Percentiles rank a stretch among this genome's conserved stretches.
Evolutionary conservation across 345 rosid genomes (phyloP).

Genomic region (Brassica nigra): DNA sequence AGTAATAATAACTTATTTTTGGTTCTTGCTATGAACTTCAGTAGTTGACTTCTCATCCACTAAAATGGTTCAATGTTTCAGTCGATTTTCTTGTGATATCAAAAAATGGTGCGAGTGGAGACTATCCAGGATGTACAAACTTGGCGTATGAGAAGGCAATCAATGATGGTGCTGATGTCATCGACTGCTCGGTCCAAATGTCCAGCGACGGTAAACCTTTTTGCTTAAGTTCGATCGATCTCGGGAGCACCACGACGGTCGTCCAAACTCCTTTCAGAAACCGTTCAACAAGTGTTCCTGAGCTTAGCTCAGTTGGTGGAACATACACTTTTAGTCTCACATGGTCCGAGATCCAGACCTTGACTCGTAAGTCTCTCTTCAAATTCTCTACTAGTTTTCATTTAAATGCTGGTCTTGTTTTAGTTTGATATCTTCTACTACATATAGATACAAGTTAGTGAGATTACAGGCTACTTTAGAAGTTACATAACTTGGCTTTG

Average conservation of each 20-base stretch:
- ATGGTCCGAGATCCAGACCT: constrained; percentile 60
- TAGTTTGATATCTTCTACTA: background rate
- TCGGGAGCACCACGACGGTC: constrained; percentile 49
- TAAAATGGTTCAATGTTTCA: constrained; percentile 38
- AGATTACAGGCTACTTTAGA: background rate
- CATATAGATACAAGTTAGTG: background rate
- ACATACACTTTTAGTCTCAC: constrained; percentile 66
- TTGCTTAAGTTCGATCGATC: constrained; percentile 67
- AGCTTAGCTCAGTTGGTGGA: constrained; percentile 43
- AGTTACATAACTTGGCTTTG: background rate
- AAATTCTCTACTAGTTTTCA: background rate
- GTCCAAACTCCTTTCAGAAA: constrained; percentile 42
- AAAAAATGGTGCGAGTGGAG: constrained; percentile 89
- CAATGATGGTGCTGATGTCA: constrained; percentile 65
- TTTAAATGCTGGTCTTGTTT: background rate
- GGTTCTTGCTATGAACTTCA: constrained; percentile 4
- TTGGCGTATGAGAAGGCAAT: constrained; percentile 73
- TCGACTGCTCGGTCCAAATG: constrained; percentile 90
- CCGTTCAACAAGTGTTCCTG: constrained; percentile 47
- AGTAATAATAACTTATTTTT: constrained; percentile 2
- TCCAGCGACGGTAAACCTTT: constrained; percentile 71
- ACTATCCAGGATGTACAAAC: constrained; percentile 85
- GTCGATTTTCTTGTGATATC: constrained; percentile 62
- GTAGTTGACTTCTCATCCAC: constrained; percentile 4
- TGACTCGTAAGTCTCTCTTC: constrained; percentile 59